Evolutionary conservation across 73 alveolate species (phyloP).

Genomic region (Stentor roeselii): DNA sequence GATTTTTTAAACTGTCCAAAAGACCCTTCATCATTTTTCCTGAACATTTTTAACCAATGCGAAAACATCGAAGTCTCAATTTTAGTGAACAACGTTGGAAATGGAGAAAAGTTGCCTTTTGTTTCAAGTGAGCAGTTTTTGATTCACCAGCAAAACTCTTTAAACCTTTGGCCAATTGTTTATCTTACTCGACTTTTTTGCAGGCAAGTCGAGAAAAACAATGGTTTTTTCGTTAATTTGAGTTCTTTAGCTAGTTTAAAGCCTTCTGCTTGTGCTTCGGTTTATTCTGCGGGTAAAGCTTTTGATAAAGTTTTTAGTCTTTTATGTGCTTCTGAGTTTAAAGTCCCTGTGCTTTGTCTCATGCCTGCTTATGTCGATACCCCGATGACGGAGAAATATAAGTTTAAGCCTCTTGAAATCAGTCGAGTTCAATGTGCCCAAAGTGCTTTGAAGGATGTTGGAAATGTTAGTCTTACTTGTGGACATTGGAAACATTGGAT

Average conservation of each 20-base stretch:
- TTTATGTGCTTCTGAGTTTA: not conserved
- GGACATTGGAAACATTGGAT: constrained; percentile 12
- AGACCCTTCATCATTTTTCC: not conserved
- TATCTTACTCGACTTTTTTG: not conserved
- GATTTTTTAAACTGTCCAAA: not conserved
- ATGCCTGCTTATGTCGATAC: constrained; percentile 4
- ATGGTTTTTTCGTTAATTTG: not conserved
- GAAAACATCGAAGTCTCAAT: constrained; percentile 28
- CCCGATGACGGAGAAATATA: not conserved
- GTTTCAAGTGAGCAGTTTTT: not conserved
- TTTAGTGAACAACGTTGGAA: constrained; percentile 44
- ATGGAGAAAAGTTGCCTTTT: not conserved
- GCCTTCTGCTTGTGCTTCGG: not conserved
- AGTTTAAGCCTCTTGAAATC: not conserved
- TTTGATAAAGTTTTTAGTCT: not conserved
- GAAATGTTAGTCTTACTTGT: not conserved
- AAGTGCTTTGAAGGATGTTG: not conserved
- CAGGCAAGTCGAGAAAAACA: not conserved
- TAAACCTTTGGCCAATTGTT: not conserved
- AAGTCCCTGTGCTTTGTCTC: not conserved
- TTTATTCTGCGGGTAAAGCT: not conserved
- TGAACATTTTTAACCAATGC: not conserved
- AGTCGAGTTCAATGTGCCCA: not conserved
- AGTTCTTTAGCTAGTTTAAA: not conserved
- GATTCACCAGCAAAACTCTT: not conserved